Evolutionary conservation across 495 filamentous ascomycete genomes (phyloP).

Genomic region (Xylaria grammica): DNA sequence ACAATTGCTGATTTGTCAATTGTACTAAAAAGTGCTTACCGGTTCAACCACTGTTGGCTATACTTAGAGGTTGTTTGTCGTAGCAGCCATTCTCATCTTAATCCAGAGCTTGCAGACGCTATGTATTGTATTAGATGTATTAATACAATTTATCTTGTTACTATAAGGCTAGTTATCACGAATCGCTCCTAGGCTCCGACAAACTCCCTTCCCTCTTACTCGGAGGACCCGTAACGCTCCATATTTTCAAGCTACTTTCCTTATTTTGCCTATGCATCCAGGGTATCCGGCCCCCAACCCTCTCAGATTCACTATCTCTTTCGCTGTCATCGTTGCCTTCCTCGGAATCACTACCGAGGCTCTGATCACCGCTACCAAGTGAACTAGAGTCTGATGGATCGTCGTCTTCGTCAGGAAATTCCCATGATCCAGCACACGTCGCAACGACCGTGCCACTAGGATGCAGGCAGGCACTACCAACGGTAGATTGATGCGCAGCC

Average conservation of each 20-base stretch:
- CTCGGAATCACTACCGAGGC: constrained; percentile 15
- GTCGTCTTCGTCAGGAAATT: constrained; percentile 35
- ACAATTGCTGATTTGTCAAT: constrained; percentile 5
- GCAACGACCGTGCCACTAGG: constrained; percentile 69
- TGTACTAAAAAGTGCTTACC: background rate
- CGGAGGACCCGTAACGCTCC: constrained; percentile 49
- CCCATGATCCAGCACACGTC: constrained; percentile 72
- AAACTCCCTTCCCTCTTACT: constrained; percentile 3
- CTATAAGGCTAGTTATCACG: constrained; percentile 18
- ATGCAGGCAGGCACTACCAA: constrained; percentile 71
- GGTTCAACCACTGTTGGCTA: background rate
- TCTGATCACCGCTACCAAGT: background rate
- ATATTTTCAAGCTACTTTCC: constrained; percentile 72
- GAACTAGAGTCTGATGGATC: constrained; percentile 5
- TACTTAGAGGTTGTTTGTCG: background rate
- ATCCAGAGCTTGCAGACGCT: background rate
- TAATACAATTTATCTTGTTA: background rate
- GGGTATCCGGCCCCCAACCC: constrained; percentile 4
- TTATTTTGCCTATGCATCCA: constrained; percentile 36
- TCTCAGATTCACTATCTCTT: constrained; percentile 20
- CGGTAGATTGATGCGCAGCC: constrained; percentile 62
- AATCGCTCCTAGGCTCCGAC: background rate
- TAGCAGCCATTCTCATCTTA: background rate
- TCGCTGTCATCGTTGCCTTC: constrained; percentile 13
- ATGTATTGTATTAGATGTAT: background rate